Percentiles rank a stretch among this genome's conserved stretches.
Conservation (phyloP, 208 protist genomes). For the Trichomonas gallinae region DNA sequence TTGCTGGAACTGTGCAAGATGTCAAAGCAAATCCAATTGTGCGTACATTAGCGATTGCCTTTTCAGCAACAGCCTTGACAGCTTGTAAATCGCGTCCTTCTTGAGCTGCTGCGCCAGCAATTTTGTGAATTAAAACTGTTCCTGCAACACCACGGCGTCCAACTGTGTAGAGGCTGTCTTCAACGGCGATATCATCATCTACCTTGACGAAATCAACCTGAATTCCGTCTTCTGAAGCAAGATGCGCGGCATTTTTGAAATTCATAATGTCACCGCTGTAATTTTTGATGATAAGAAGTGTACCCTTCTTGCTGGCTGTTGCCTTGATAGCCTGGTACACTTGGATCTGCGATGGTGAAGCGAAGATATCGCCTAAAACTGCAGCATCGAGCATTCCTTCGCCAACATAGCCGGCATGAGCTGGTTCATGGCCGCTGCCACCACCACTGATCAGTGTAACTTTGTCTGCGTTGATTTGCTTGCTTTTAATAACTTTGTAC, state of each 20-base stretch:
- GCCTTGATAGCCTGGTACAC: conserved; percentile 49
- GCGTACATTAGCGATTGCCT: background rate
- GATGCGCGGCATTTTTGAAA: conserved; percentile 60
- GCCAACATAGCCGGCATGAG: conserved; percentile 60
- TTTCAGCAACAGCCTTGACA: background rate
- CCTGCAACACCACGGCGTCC: background rate
- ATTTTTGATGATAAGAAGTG: conserved; percentile 69
- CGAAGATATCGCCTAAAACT: conserved; percentile 65
- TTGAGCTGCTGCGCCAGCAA: background rate
- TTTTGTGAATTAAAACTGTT: background rate
- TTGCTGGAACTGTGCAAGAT: background rate
- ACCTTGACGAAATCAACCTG: background rate
- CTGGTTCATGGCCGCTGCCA: conserved; percentile 66
- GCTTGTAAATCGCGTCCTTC: background rate
- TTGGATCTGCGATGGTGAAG: conserved; percentile 59
- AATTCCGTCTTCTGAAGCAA: conserved; percentile 33
- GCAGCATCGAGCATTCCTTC: conserved; percentile 65
- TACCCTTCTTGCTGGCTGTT: conserved; percentile 43
- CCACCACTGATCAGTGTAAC: conserved; percentile 46
- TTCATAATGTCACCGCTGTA: conserved; percentile 69
- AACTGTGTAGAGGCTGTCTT: background rate
- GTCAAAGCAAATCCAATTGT: background rate
- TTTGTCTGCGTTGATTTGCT: too few relatives aligned
- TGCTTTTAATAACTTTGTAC: too few relatives aligned
- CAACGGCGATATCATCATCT: background rate